Percentiles rank a stretch among this genome's conserved stretches.
Conservation (phyloP, 164 flowering plant genomes). For the Saururus chinensis region DNA sequence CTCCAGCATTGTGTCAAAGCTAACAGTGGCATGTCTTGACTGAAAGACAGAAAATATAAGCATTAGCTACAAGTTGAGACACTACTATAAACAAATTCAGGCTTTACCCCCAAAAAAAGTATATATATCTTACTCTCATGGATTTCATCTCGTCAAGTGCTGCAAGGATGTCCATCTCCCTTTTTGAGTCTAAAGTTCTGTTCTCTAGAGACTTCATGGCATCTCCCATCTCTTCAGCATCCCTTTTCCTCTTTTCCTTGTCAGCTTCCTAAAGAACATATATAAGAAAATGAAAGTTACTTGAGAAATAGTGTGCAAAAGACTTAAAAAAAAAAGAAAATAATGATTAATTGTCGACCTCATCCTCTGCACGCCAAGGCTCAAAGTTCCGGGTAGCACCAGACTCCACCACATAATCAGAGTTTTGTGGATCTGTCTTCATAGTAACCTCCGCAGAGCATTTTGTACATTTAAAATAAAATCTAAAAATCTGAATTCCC, state of each 20-base stretch:
- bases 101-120: neutral
- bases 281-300: neutral
- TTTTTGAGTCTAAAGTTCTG: conserved; percentile 76
- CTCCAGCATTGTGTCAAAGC: conserved; percentile 79
- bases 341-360: conserved; percentile 27
- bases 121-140: conserved; percentile 50
- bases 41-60: conserved; percentile 22
- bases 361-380: conserved; percentile 97
- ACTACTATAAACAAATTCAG: neutral
- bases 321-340: conserved; percentile 1
- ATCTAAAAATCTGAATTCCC: conserved; percentile 81
- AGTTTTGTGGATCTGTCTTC: conserved; percentile 92
- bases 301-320: neutral
- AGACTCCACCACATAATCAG: conserved; percentile 80
- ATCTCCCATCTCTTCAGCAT: conserved; percentile 88
- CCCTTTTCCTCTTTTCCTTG: conserved; percentile 52
- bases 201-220: conserved; percentile 95
- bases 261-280: conserved; percentile 37
- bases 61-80: neutral
- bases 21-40: conserved; percentile 91
- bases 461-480: conserved; percentile 86
- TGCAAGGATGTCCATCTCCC: conserved; percentile 93
- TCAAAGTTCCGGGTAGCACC: conserved; percentile 91
- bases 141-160: conserved; percentile 96
- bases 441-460: conserved; percentile 86